Evolutionary conservation across 108 stramenopile species (phyloP).

Genomic region (Discostella stelligeroides): DNA sequence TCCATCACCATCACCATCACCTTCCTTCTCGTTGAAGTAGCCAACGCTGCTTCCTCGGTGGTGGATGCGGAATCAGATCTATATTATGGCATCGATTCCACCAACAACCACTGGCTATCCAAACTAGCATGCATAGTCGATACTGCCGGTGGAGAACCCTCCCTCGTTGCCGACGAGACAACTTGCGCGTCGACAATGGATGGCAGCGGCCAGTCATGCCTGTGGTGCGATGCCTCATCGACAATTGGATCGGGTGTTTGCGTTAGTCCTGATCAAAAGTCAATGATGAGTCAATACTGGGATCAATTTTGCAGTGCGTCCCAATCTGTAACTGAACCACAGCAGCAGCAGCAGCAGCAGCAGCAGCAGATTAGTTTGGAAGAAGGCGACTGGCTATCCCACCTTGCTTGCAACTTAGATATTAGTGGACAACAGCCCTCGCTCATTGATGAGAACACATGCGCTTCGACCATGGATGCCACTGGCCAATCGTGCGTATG

Average conservation of each 20-base stretch:
- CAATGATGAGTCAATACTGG: slow-evolving; percentile 28
- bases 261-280: slow-evolving; percentile 20
- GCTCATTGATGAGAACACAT: slow-evolving; percentile 25
- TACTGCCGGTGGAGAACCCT: slow-evolving; percentile 8
- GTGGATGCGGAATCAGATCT: too few relatives aligned
- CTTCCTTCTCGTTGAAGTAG: too few relatives aligned
- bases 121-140: slow-evolving; percentile 21
- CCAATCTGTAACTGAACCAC: neutral
- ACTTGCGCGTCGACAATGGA: slow-evolving; percentile 20
- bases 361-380: too few relatives aligned
- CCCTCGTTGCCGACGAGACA: slow-evolving; percentile 20
- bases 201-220: slow-evolving; percentile 23
- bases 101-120: neutral
- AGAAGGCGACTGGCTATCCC: slow-evolving; percentile 3
- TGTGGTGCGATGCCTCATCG: slow-evolving; percentile 39
- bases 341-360: too few relatives aligned
- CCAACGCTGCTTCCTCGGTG: too few relatives aligned
- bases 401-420: slow-evolving; percentile 21
- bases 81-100: too few relatives aligned
- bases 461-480: slow-evolving; percentile 16
- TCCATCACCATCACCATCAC: too few relatives aligned
- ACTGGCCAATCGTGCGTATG: slow-evolving; percentile 35
- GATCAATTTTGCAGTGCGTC: slow-evolving; percentile 14
- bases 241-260: slow-evolving; percentile 24
- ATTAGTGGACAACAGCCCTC: slow-evolving; percentile 12